Percentiles rank a stretch among this genome's conserved stretches.
Conservation (phyloP, 192 early-diverging fungal genomes). For the Gaertneriomyces sp. region DNA sequence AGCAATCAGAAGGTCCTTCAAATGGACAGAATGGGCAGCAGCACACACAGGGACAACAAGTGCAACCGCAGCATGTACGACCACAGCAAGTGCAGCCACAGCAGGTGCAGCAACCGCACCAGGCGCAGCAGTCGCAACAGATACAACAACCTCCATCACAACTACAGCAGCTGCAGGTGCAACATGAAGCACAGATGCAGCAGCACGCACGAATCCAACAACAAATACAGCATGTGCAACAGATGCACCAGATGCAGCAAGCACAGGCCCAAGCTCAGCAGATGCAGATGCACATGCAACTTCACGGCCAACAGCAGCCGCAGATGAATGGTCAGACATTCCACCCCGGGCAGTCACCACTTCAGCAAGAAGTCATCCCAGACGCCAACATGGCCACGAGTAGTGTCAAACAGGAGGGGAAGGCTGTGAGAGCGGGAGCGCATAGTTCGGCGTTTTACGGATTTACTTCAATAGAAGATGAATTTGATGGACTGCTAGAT, state of each 20-base stretch:
- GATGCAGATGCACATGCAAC: neutral
- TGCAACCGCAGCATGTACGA: slow-evolving; percentile 5
- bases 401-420: neutral
- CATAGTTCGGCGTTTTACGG: neutral
- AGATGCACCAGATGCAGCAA: slow-evolving; percentile 1
- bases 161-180: neutral
- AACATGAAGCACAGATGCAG: slow-evolving; percentile 1
- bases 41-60: neutral
- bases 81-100: slow-evolving; percentile 12
- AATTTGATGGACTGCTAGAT: neutral
- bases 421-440: neutral
- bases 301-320: neutral
- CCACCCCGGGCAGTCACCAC: neutral
- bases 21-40: neutral
- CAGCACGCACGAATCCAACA: slow-evolving; percentile 1
- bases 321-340: neutral
- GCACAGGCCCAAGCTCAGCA: slow-evolving; percentile 3
- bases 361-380: neutral
- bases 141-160: neutral
- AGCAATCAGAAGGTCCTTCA: no score
- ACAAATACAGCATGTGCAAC: slow-evolving; percentile 1
- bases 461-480: neutral
- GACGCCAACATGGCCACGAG: neutral
- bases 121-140: neutral
- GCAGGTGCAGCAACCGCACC: slow-evolving; percentile 2